phyloP scores from a whole-genome alignment of 192 early-diverging fungal genomes.

The Coemansia pectinata region DNA sequence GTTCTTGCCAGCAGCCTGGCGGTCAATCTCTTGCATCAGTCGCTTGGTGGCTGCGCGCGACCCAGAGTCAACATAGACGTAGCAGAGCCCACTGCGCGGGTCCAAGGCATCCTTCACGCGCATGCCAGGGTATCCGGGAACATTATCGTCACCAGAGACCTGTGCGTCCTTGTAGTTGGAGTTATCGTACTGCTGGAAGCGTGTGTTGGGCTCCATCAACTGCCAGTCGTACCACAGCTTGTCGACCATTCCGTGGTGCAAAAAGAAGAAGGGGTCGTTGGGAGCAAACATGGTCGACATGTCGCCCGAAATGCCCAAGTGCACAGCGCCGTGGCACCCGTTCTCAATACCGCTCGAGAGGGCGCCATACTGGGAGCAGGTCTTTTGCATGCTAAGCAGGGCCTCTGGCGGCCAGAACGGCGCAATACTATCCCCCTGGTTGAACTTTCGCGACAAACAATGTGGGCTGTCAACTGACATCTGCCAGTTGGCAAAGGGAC shows the following conservation, averaged over 20 bases:
- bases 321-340: conserved; percentile 56
- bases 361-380: conserved; percentile 42
- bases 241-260: conserved; percentile 68
- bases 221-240: conserved; percentile 64
- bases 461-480: conserved; percentile 39
- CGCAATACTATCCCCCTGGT: conserved; percentile 47
- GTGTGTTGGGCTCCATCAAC: conserved; percentile 41
- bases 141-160: conserved; percentile 32
- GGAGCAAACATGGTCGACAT: conserved; percentile 59
- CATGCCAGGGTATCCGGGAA: conserved; percentile 47
- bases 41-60: conserved; percentile 48
- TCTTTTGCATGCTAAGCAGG: conserved; percentile 48
- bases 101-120: conserved; percentile 44
- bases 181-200: conserved; percentile 50
- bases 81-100: conserved; percentile 42
- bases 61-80: conserved; percentile 49
- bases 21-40: conserved; percentile 51
- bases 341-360: conserved; percentile 55
- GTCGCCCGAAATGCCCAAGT: conserved; percentile 56
- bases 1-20: conserved; percentile 22
- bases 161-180: conserved; percentile 36
- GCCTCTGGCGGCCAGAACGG: conserved; percentile 56
- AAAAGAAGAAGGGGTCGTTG: conserved; percentile 65
- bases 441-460: conserved; percentile 53
- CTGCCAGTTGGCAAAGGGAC: conserved; percentile 50